These are phyloP conservation scores for Melocanna baccifera DNA, from an alignment of 176 grass and related monocot genomes.

Conservation along the genomic window DNA sequence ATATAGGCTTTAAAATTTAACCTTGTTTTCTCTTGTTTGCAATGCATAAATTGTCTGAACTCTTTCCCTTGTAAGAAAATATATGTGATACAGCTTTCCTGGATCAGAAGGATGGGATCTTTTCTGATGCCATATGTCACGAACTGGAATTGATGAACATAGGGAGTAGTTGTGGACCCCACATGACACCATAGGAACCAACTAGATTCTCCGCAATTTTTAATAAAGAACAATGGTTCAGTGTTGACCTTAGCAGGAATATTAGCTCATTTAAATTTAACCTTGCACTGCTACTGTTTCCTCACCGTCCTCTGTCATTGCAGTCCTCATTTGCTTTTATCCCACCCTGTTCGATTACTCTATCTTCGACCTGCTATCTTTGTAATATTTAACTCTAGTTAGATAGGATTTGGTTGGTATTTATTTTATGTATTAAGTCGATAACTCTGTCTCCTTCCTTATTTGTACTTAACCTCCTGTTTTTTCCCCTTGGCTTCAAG, in stretches of 20 bases:
- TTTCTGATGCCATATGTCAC: neutral
- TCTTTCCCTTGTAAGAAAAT: neutral
- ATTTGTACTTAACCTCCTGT: neutral
- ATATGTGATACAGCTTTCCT: neutral
- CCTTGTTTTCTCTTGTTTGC: neutral
- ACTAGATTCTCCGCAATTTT: slow-evolving; percentile 12
- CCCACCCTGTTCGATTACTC: neutral
- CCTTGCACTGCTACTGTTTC: neutral
- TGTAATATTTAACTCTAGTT: neutral
- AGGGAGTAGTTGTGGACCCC: too few species aligned
- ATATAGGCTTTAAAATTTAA: neutral
- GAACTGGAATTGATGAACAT: too few species aligned
- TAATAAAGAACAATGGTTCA: neutral
- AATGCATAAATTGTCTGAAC: neutral
- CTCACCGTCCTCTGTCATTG: neutral
- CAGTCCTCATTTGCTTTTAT: neutral
- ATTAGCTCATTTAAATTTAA: neutral
- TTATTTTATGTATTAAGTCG: neutral
- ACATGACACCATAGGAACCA: neutral
- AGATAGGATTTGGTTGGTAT: neutral
- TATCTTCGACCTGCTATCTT: neutral
- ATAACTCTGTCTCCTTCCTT: neutral
- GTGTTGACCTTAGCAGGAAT: neutral
- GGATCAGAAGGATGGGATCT: neutral
- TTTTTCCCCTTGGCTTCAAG: neutral